Percentiles rank a stretch among this genome's conserved stretches.
Conservation (phyloP, 306 rosid species). For the Fragaria vesca region DNA sequence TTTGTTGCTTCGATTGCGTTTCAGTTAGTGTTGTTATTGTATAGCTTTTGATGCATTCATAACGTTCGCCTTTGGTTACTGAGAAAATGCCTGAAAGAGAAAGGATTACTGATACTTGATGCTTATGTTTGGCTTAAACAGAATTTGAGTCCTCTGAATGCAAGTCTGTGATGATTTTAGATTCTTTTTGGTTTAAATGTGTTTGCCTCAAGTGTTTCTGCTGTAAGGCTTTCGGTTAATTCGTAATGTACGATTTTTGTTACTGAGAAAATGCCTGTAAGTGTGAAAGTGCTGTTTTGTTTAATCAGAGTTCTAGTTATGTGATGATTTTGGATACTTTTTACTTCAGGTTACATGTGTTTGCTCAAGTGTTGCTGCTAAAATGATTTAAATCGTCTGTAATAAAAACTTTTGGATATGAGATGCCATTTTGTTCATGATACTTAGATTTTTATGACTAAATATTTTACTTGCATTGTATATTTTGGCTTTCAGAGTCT, state of each 20-base stretch:
- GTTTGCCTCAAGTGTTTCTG: not conserved
- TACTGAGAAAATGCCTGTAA: not conserved
- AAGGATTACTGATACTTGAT: not conserved
- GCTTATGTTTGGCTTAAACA: not conserved
- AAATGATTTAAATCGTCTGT: not conserved
- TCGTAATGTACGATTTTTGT: not conserved
- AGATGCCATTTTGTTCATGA: not conserved
- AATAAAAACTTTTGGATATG: not conserved
- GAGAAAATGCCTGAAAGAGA: slow-evolving; percentile 3
- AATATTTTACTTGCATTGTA: not conserved
- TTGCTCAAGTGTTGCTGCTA: not conserved
- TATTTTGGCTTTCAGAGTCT: slow-evolving; percentile 3
- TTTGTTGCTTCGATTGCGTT: not conserved
- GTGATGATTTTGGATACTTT: not conserved
- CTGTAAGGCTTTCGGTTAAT: not conserved
- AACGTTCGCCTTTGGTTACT: not conserved
- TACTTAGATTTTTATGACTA: not conserved
- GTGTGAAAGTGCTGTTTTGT: not conserved
- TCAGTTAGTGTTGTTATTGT: not conserved
- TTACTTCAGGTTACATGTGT: not conserved
- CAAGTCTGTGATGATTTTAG: not conserved
- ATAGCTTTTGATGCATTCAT: not conserved
- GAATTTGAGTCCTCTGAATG: not conserved
- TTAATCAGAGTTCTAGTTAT: not conserved
- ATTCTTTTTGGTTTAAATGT: not conserved